Conservation (phyloP, 805 yeast genomes). For the Zygoascus ofunaensis region DNA sequence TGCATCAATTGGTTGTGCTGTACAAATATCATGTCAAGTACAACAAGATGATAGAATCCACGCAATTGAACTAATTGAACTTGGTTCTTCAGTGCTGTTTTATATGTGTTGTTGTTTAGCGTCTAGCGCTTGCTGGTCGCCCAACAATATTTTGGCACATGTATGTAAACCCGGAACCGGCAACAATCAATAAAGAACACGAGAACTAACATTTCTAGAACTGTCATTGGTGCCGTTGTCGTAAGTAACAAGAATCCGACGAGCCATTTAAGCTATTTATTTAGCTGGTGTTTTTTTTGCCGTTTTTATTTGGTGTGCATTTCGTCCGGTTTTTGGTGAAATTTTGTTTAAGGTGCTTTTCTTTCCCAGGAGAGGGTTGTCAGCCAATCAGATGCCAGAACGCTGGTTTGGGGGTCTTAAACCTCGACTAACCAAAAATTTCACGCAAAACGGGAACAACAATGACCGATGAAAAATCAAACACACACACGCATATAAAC, state of each 20-base stretch:
- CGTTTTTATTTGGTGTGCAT: background rate
- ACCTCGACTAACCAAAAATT: background rate
- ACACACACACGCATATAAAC: background rate
- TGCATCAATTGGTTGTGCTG: background rate
- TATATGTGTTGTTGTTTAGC: too few species aligned
- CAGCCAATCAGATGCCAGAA: constrained; percentile 7
- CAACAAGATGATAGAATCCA: too few species aligned
- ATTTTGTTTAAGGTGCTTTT: background rate
- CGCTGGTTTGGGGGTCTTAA: too few species aligned
- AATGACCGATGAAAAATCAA: background rate
- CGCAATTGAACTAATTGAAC: too few species aligned
- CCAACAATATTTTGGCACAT: too few species aligned
- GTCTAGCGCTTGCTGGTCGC: too few species aligned
- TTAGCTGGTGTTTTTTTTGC: constrained; percentile 1
- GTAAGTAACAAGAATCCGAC: too few species aligned
- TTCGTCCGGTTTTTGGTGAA: too few species aligned
- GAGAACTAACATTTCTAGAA: constrained; percentile 38
- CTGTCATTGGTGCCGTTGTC: constrained; percentile 98
- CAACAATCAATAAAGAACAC: background rate
- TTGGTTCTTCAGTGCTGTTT: too few species aligned
- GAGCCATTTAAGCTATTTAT: background rate
- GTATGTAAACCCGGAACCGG: background rate
- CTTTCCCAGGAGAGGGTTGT: background rate
- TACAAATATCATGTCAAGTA: too few species aligned
- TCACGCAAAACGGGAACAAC: background rate